Evolutionary conservation across 2,329 filamentous ascomycete genomes (phyloP).

Genomic region (Ceratocystis albifundus): DNA sequence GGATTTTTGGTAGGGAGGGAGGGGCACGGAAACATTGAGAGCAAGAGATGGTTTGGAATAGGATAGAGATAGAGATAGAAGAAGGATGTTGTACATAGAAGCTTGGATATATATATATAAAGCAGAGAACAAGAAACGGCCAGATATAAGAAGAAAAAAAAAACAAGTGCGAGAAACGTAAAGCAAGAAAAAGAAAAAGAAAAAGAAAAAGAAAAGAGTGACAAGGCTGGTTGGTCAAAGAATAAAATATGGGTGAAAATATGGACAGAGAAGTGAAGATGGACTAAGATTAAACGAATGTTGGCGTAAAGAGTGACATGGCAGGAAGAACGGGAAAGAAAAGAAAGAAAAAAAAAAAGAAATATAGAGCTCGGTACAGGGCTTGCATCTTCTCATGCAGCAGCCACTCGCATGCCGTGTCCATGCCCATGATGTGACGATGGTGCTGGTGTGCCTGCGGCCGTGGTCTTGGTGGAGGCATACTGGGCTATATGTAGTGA

Average conservation of each 20-base stretch:
- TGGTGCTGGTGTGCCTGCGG: background rate
- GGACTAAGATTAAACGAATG: conserved; percentile 3
- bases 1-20: background rate
- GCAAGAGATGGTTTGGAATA: background rate
- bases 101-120: background rate
- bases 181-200: background rate
- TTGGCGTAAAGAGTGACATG: conserved; percentile 4
- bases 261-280: conserved; percentile 13
- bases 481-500: conserved; percentile 19
- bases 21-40: background rate
- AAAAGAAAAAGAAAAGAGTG: background rate
- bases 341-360: too few species aligned
- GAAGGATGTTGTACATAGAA: background rate
- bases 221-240: background rate
- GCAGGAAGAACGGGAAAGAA: conserved; percentile 8
- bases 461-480: background rate
- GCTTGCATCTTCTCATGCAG: background rate
- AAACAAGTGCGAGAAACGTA: too few species aligned
- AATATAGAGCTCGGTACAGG: background rate
- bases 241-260: background rate
- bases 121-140: background rate
- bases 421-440: conserved; percentile 7
- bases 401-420: background rate
- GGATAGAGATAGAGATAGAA: background rate
- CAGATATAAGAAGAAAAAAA: too few species aligned